Conservation (phyloP, 352 stramenopile species). For the Ophiocytium majus region DNA sequence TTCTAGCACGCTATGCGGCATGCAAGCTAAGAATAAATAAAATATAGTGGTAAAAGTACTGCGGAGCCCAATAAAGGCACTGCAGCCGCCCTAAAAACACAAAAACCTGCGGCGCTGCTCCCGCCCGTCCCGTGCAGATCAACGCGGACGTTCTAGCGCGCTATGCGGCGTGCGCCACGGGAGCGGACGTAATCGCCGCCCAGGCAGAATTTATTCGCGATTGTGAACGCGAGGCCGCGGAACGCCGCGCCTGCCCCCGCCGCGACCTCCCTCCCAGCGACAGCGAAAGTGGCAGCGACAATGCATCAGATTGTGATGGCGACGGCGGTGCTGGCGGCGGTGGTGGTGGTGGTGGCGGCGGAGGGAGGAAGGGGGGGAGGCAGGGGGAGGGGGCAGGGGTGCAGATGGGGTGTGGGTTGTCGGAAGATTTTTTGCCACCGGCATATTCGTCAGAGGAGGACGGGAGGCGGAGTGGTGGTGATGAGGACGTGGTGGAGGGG, state of each 20-base stretch:
- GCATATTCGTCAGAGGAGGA: conserved; percentile 27
- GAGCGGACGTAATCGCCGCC: conserved; percentile 61
- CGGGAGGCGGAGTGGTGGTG: not conserved
- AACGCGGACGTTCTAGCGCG: conserved; percentile 76
- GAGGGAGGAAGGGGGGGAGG: not conserved
- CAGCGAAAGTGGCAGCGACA: not conserved
- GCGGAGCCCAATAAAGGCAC: not conserved
- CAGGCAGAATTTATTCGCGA: conserved; percentile 36
- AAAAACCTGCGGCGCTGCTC: not conserved
- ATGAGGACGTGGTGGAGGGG: not conserved
- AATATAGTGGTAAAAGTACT: no score
- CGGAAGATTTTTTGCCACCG: conserved; percentile 48
- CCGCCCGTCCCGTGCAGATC: conserved; percentile 61
- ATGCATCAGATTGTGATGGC: not conserved
- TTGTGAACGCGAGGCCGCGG: conserved; percentile 13
- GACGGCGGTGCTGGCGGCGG: not conserved
- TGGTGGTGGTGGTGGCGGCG: not conserved
- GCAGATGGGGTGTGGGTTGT: conserved; percentile 18
- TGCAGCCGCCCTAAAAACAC: not conserved
- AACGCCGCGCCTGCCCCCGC: not conserved
- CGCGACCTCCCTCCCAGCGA: not conserved
- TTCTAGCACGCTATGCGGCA: no score
- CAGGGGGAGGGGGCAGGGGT: conserved; percentile 18
- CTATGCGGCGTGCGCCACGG: conserved; percentile 70
- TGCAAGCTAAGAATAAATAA: no score